Base-by-base conservation (phyloP, 1,284 basidiomycete genomes). In the Boletus smithii region DNA sequence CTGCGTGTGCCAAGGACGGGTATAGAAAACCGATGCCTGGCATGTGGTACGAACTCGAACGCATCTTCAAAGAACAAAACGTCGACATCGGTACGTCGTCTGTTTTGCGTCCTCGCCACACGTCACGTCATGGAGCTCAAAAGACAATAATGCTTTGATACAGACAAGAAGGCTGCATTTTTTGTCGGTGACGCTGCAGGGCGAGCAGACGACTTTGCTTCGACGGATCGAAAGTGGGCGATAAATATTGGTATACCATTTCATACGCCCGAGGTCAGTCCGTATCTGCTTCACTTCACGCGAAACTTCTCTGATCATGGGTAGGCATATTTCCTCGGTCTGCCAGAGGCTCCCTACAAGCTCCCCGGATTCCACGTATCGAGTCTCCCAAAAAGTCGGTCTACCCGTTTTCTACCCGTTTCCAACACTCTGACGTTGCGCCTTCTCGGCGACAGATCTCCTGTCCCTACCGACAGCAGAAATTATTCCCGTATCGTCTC, bases 111-210 rank as follows among this genome's bases (percentile, higher is more conserved):
- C 13, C 11, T 33, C 13, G 10, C 14, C 35, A 2, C 8, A 8
- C 24, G 24, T 26, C 24, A 9, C 13, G 2, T 9, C 17, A 8
- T 26, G 13, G 10, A 18, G 18, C 40, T 34, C 24, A 18, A 13
- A 36, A 8, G 16, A n/a, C n/a, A n/a, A n/a, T n/a, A n/a, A 20
- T 17, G 11, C 45, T n/a, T 40, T 39, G 29, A 27, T 6, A 13
- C 42, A 92, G 91, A 95, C 65, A 76, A 80, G 55, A 51, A 62
- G 0, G 46, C 69, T 0, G 86, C 88, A 0, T 87, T 89, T 57
- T 95, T 86, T 59, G 85, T 97, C 3, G 94, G 94, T 5, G 94
- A 97, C 59, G 93, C 92, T 2, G 94, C 93, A 7, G 93, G 93
- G 8, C 77, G 93, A 49, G 44, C 69, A 14, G 66, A 70, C 10